A percentile compares a stretch with the other conserved stretches of the same genome.
Evolutionary conservation across 176 grass and related monocot species (phyloP).

Genomic region (Paspalum notatum): DNA sequence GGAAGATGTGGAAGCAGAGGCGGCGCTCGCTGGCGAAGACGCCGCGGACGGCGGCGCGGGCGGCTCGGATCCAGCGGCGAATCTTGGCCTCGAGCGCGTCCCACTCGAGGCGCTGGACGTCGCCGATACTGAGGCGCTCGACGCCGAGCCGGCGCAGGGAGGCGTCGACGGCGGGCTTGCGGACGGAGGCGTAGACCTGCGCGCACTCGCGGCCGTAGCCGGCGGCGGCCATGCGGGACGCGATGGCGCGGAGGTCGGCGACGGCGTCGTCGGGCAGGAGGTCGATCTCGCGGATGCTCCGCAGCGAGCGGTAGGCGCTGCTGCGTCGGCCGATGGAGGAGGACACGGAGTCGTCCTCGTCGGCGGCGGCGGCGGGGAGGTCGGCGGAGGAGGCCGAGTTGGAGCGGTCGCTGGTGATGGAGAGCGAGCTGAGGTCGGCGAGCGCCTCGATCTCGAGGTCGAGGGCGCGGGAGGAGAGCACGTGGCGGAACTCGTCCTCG

Average conservation of each 20-base stretch:
- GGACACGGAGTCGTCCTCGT: constrained; percentile 43
- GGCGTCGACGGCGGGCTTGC: constrained; percentile 67
- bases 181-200: constrained; percentile 71
- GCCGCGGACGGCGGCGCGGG: constrained; percentile 67
- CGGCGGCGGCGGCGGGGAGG: constrained; percentile 1
- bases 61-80: constrained; percentile 69
- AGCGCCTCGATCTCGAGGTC: constrained; percentile 68
- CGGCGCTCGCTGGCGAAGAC: constrained; percentile 79
- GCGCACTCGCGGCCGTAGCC: constrained; percentile 90
- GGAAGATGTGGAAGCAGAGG: constrained; percentile 64
- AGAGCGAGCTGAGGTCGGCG: constrained; percentile 57
- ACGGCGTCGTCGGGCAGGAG: constrained; percentile 85
- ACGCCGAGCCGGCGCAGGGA: constrained; percentile 80
- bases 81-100: constrained; percentile 68
- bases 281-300: constrained; percentile 91
- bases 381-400: constrained; percentile 34
- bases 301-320: constrained; percentile 62
- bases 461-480: constrained; percentile 58
- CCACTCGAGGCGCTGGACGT: constrained; percentile 67
- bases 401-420: constrained; percentile 50
- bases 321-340: constrained; percentile 52
- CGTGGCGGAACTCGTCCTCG: constrained; percentile 81
- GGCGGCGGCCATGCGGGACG: constrained; percentile 70
- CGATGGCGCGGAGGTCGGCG: constrained; percentile 72
- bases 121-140: constrained; percentile 70